Evolutionary conservation across 2,329 filamentous ascomycete species (phyloP).

Genomic region (Diaporthe australafricana): DNA sequence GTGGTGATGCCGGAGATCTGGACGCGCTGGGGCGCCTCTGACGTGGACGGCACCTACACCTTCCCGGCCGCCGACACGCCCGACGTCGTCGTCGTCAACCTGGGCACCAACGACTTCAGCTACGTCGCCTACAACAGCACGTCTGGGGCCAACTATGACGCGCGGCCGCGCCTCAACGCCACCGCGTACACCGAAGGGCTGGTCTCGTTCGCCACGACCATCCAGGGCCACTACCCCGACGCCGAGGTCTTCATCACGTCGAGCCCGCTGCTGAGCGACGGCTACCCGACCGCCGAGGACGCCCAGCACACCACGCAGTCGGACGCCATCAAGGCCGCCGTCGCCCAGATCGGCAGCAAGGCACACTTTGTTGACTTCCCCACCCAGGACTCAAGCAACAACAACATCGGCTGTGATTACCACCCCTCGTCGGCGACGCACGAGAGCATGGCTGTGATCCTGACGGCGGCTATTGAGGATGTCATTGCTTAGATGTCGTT

Average conservation of each 20-base stretch:
- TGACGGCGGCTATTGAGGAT: conserved; percentile 34
- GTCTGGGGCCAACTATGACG: conserved; percentile 17
- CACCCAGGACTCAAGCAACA: conserved; percentile 46
- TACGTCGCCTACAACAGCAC: conserved; percentile 43
- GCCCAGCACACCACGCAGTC: conserved; percentile 52
- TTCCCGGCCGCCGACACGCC: conserved; percentile 47
- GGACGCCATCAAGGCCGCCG: conserved; percentile 48
- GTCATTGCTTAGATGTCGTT: not conserved
- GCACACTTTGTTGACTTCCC: conserved; percentile 56
- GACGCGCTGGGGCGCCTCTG: conserved; percentile 56
- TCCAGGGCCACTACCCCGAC: conserved; percentile 49
- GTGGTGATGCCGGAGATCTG: conserved; percentile 54
- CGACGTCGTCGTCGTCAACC: conserved; percentile 55
- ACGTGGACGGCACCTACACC: conserved; percentile 50
- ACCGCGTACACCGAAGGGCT: conserved; percentile 44
- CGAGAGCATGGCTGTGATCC: conserved; percentile 35
- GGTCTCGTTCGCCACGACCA: conserved; percentile 46
- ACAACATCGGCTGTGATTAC: conserved; percentile 55
- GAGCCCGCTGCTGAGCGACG: conserved; percentile 53
- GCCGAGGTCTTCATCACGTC: conserved; percentile 54
- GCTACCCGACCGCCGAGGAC: conserved; percentile 50
- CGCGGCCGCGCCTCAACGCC: conserved; percentile 45
- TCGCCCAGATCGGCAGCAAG: conserved; percentile 46
- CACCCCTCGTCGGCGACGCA: conserved; percentile 55
- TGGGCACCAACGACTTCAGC: conserved; percentile 57